Evolutionary conservation across 2,329 filamentous ascomycete genomes (phyloP).

Genomic region (Pezicula rhizophila): DNA sequence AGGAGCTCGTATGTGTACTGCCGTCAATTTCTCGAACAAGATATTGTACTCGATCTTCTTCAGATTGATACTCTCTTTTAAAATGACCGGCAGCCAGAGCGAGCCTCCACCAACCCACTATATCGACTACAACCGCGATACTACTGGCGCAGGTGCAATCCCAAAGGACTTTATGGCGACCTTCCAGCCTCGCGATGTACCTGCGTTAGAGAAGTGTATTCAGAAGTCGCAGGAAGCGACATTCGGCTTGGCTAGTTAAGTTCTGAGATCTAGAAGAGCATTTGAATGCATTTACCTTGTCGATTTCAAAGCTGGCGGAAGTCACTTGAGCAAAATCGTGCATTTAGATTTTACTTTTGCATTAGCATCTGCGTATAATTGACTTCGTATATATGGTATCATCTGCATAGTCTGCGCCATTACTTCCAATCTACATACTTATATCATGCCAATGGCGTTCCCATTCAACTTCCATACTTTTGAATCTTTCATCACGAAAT

Average conservation of each 20-base stretch:
- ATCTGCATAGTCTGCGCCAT: too few relatives aligned
- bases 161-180: not conserved
- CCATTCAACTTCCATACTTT: constrained; percentile 39
- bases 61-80: not conserved
- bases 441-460: constrained; percentile 11
- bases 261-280: not conserved
- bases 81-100: not conserved
- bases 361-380: too few relatives aligned
- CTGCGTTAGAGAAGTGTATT: not conserved
- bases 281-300: not conserved
- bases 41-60: not conserved
- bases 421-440: too few relatives aligned
- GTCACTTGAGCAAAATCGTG: too few relatives aligned
- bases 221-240: not conserved
- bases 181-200: not conserved
- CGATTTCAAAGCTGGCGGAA: not conserved
- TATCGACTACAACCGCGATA: not conserved
- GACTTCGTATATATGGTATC: too few relatives aligned
- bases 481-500: constrained; percentile 53
- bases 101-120: not conserved
- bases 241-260: not conserved
- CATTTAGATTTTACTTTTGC: too few relatives aligned
- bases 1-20: not conserved
- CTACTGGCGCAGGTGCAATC: not conserved
- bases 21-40: constrained; percentile 2